Evolutionary conservation across 305 asterid genomes (phyloP), one percentile per base, ranked within the genome.

Genomic region (Coffea humblotiana): DNA sequence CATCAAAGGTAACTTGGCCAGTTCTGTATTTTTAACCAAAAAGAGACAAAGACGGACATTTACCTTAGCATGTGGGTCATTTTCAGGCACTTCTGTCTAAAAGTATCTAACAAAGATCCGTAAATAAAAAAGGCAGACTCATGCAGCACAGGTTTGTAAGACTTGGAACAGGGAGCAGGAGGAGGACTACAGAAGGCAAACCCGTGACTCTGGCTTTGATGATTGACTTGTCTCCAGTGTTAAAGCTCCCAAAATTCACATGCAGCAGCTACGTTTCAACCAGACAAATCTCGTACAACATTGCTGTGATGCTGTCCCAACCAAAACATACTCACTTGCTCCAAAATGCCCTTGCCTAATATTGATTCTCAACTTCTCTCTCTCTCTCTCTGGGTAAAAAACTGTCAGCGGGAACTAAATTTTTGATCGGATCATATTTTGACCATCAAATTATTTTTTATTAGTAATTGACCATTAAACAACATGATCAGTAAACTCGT

Each of bases 181-280:
- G 13, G 52, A 66, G 74, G 43, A 58, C 70, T 65, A 27, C 47
- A 18, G 48, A 8, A 66, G 74, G 8, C 67, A 75, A 32, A 70
- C 86, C 89, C 89, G 87, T 86, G 87, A 78, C 82, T 40, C 13
- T 37, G 52, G 58, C 32, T 32, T 71, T 71, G 45, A 66, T 70
- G 74, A 68, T 27, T 15, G 66, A 29, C 47, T 73, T 21, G 56
- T 52, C 58, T 65, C 21, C 32, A 23, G 49, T 47, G 77, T 56
- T 60, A 78, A 78, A 43, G 77, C 5, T 12, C 48, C 23, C 43
- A 63, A n/a, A 70, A 25, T 78, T 71, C 72, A 80, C 81, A 76
- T 80, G 75, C 43, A 40, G 43, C 72, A 60, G 29, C 71, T 72
- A 86, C 21, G 51, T 72, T 74, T 79, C 83, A 60, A 61, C 74